Evolutionary conservation across 2,329 filamentous ascomycete species (phyloP), one percentile per base, ranked within the genome.

Genomic region (Colletotrichum sansevieriae): DNA sequence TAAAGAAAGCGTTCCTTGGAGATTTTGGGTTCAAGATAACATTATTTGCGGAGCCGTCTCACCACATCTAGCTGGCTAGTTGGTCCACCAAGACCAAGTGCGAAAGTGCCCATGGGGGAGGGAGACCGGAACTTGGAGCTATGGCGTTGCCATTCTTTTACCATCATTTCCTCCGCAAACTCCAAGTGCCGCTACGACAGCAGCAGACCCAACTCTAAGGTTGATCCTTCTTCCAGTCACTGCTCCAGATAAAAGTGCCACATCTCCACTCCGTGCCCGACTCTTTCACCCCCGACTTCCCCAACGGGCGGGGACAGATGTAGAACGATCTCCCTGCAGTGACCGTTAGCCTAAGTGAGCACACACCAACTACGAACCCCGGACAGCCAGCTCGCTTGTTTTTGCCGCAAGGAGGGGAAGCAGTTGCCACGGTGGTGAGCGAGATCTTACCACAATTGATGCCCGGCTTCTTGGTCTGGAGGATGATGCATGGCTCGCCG

Each of bases 381-480:
- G 25, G 18, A 29, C 9, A 22, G 18, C 6, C 8, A 29, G 29
- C 29, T 55, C 52, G 52, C 52, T 33, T 55, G 41, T 20, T 18
- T 22, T 39, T 22, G 29, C 52, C 33, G 33, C 12, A 33, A 63
- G 44, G 29, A 41, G 18, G 33, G 47, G 58, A 55, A 18, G n/a
- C 22, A 35, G 51, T 29, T 39, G 33, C 6, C 29, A 29, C 29
- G 29, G 29, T 29, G 6, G 29, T 29, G 54, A 55, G 20, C 65
- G 12, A 46, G 55, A 13, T 81, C 84, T 75, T 81, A 87, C 84
- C 95, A 80, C 77, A 91, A 75, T 98, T 99, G 71, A 93, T 82
- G 1, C 96, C 96, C 0, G 93, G 85, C 76, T 98, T 98, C 82
- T 95, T 98, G 1, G 95, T 97, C 18, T 90, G 87, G 59, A 95